Evolutionary conservation across 2,329 filamentous ascomycete genomes (phyloP).

Genomic region (Fusarium denticulatum): DNA sequence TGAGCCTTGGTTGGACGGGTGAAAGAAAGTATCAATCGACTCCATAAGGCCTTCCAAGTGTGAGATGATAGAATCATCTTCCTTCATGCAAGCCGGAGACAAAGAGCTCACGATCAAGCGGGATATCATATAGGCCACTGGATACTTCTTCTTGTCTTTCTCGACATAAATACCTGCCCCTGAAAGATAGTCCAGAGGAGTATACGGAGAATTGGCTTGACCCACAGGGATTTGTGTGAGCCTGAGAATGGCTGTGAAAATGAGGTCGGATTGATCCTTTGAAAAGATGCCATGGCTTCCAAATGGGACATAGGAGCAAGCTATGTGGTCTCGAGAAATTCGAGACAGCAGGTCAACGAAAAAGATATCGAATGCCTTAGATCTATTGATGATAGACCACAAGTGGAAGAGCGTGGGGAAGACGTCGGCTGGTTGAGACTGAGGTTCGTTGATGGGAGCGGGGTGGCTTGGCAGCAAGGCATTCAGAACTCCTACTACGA

Average conservation of each 20-base stretch:
- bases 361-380: conserved; percentile 84
- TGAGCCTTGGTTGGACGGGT: conserved; percentile 91
- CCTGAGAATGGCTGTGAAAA: conserved; percentile 91
- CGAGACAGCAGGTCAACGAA: conserved; percentile 92
- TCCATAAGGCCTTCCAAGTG: conserved; percentile 92
- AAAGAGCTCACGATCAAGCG: conserved; percentile 93
- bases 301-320: conserved; percentile 80
- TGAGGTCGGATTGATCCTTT: conserved; percentile 86
- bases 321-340: conserved; percentile 83
- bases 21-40: conserved; percentile 97
- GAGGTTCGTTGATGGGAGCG: conserved; percentile 73
- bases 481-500: conserved; percentile 89
- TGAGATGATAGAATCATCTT: conserved; percentile 81
- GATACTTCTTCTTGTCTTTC: conserved; percentile 92
- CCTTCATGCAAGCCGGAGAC: conserved; percentile 82
- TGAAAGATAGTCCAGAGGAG: conserved; percentile 81
- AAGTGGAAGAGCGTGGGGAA: conserved; percentile 95
- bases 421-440: conserved; percentile 88
- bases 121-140: conserved; percentile 89
- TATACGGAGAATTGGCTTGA: conserved; percentile 93
- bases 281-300: conserved; percentile 91
- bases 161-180: conserved; percentile 89
- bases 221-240: conserved; percentile 96
- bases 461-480: conserved; percentile 87
- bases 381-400: conserved; percentile 93